A percentile compares a stretch with the other conserved stretches of the same genome.
Conservation (phyloP, 192 early-diverging fungal genomes). For the Coemansia sp. region DNA sequence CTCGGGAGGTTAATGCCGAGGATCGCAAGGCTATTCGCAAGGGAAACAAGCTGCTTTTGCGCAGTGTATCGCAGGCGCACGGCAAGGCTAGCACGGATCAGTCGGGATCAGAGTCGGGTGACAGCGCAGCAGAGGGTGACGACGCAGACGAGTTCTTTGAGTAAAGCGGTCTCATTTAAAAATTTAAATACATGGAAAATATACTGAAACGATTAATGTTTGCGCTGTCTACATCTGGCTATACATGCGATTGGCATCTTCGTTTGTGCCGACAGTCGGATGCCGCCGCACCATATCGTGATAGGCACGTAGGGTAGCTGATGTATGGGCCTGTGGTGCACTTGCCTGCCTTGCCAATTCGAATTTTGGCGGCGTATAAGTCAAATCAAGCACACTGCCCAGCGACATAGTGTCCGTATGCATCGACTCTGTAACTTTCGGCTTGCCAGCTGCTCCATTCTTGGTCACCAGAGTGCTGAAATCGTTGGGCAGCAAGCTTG, state of each 20-base stretch:
- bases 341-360: not conserved
- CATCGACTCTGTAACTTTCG: not conserved
- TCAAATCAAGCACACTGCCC: not conserved
- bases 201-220: not conserved
- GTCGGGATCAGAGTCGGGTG: not conserved
- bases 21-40: conserved; percentile 38
- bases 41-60: conserved; percentile 25
- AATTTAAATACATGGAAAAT: too few species aligned
- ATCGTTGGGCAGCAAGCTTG: not conserved
- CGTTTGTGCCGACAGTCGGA: not conserved
- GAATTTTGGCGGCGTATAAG: not conserved
- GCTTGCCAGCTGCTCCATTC: not conserved
- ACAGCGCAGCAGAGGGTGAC: not conserved
- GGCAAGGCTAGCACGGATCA: conserved; percentile 1
- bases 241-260: not conserved
- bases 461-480: not conserved
- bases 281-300: not conserved
- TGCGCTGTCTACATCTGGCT: not conserved
- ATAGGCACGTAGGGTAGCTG: not conserved
- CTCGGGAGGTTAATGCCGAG: conserved; percentile 14
- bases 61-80: conserved; percentile 25
- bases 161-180: not conserved
- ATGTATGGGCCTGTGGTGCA: not conserved
- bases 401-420: not conserved
- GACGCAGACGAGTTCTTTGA: conserved; percentile 45